A percentile compares a stretch with the other conserved stretches of the same genome.
phyloP scores from a whole-genome alignment of 208 protist species.

The Leishmania tarentolae region DNA sequence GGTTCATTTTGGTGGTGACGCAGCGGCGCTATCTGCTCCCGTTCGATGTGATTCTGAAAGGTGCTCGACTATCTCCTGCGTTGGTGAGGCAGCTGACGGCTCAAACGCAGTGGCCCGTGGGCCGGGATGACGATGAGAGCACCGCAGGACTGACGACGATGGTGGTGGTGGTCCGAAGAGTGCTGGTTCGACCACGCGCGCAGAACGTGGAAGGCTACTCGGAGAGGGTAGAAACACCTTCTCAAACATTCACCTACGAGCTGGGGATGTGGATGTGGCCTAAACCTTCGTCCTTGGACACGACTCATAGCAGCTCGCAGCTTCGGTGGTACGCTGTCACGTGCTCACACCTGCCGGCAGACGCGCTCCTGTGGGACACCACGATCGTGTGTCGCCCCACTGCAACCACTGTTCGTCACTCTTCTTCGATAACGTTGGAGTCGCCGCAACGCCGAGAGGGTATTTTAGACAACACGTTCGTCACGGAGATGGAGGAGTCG shows the following conservation, averaged over 20 bases:
- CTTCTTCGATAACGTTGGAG: background rate
- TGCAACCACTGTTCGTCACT: background rate
- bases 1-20: conserved; percentile 63
- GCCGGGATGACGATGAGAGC: background rate
- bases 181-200: conserved; percentile 14
- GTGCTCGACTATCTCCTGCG: conserved; percentile 54
- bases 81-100: conserved; percentile 46
- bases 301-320: background rate
- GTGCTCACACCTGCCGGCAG: background rate
- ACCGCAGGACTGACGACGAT: background rate
- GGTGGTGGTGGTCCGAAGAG: conserved; percentile 19
- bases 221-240: background rate
- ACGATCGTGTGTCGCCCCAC: background rate
- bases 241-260: background rate
- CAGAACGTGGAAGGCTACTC: background rate
- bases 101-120: conserved; percentile 39
- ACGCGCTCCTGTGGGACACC: conserved; percentile 27
- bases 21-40: conserved; percentile 53
- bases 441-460: background rate
- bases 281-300: background rate
- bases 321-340: conserved; percentile 12
- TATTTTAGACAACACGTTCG: conserved; percentile 8
- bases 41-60: conserved; percentile 62
- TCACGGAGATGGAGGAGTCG: conserved; percentile 10
- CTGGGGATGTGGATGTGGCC: conserved; percentile 26